These are phyloP conservation scores for Gautieria morchelliformis DNA, from an alignment of 768 basidiomycete species.

Conservation along the genomic window DNA sequence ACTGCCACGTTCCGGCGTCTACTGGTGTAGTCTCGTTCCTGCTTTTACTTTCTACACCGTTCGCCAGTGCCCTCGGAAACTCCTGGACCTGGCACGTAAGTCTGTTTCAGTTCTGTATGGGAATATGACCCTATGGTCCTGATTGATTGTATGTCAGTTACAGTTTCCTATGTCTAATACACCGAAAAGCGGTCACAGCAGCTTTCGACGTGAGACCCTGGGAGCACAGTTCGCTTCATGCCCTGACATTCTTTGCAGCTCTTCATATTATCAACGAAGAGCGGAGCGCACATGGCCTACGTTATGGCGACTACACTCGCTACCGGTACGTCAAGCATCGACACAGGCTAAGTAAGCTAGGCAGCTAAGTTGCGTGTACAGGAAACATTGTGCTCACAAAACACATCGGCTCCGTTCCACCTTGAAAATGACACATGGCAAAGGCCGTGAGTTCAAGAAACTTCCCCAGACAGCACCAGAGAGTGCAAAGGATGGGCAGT, in stretches of 20 bases:
- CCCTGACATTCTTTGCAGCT: conserved; percentile 36
- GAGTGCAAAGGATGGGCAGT: conserved; percentile 82
- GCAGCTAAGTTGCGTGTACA: conserved; percentile 19
- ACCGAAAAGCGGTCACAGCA: not conserved
- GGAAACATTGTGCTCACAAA: conserved; percentile 87
- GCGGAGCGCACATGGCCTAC: conserved; percentile 80
- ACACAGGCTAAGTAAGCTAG: too few species aligned
- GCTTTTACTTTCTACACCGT: conserved; percentile 23
- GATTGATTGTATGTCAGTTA: not conserved
- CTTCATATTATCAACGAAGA: conserved; percentile 81
- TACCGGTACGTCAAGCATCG: conserved; percentile 49
- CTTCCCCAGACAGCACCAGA: conserved; percentile 56
- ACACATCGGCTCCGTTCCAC: conserved; percentile 80
- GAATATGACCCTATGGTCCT: not conserved
- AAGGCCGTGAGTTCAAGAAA: conserved; percentile 86
- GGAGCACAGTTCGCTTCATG: not conserved
- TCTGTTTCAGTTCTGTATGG: not conserved
- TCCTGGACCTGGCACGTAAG: not conserved
- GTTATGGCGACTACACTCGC: conserved; percentile 80
- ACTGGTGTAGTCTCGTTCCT: conserved; percentile 17
- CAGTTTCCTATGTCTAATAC: not conserved
- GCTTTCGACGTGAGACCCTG: conserved; percentile 1
- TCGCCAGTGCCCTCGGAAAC: not conserved
- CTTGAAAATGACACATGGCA: conserved; percentile 80
- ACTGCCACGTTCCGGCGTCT: conserved; percentile 6